Base-by-base conservation (phyloP, 495 filamentous ascomycete genomes). In the Xylaria acuta region DNA sequence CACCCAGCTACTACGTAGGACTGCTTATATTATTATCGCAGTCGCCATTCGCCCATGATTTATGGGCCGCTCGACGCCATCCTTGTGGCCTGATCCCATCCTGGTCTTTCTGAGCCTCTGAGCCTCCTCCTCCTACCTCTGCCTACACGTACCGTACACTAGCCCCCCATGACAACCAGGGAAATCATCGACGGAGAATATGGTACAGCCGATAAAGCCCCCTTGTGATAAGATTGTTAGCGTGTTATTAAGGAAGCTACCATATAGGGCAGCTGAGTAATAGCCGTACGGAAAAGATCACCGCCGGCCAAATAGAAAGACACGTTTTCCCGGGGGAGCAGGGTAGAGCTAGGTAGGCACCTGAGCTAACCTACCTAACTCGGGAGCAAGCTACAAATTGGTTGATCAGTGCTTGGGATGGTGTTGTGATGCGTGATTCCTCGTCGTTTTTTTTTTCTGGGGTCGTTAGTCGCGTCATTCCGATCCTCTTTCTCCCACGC, bases 1-100 rank as follows among this genome's bases (percentile, higher is more conserved):
- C 30, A 30, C 25, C 60, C 60, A 66, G 43, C n/a, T n/a, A n/a
- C n/a, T n/a, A n/a, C n/a, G 64, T n/a, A 67, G 43, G 45, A 67
- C 30, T 53, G 64, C 58, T 60, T 67, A 64, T 51, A 67, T 40
- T 22, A 67, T 67, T 40, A 53, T 16, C 27, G 64, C 20, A 1
- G 27, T 25, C n/a, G 18, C 64, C 11, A 67, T 67, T 67, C 64
- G 64, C 47, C 32, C 64, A 53, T 27, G 20, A 34, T 22, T 34
- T 51, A 53, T 38, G 36, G 45, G 41, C 41, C 63, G 63, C 41
- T n/a, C 41, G 41, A 65, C 38, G n/a, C 38, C 63, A 65, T 65
- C 41, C 63, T 47, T 45, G 41, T 65, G 63, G 63, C 63, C 64
- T 67, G 43, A 67, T 67, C 30, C 25, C 27, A 65, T n/a, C 62